Conservation (phyloP, 192 early-diverging fungal genomes). For the Paraglomus occultum region DNA sequence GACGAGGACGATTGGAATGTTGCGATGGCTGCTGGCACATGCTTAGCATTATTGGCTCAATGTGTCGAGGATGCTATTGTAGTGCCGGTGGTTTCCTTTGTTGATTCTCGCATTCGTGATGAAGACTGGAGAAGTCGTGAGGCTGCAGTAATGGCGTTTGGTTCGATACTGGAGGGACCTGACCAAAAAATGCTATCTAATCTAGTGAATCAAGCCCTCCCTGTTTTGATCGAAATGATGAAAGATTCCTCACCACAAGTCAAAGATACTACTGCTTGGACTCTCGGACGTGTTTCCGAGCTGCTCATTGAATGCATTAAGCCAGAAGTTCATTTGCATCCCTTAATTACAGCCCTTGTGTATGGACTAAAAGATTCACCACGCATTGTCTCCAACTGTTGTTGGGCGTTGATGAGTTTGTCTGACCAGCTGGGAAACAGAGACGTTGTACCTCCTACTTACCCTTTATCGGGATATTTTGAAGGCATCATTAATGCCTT, state of each 20-base stretch:
- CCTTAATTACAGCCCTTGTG: constrained; percentile 73
- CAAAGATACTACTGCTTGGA: constrained; percentile 98
- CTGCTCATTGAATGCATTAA: constrained; percentile 72
- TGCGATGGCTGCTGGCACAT: constrained; percentile 97
- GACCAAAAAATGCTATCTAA: constrained; percentile 57
- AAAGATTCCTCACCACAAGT: constrained; percentile 84
- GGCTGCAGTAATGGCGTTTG: constrained; percentile 98
- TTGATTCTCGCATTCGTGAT: constrained; percentile 81
- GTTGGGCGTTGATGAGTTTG: constrained; percentile 94
- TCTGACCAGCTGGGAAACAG: constrained; percentile 73
- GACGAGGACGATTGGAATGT: constrained; percentile 99
- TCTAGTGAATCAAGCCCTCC: constrained; percentile 82
- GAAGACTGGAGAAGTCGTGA: constrained; percentile 93
- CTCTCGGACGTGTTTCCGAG: constrained; percentile 94
- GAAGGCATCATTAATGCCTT: constrained; percentile 76
- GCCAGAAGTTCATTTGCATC: constrained; percentile 67
- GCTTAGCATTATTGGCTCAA: constrained; percentile 83
- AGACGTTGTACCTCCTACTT: constrained; percentile 58
- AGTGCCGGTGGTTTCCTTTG: constrained; percentile 81
- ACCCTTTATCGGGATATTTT: constrained; percentile 80
- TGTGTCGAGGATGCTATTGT: constrained; percentile 83
- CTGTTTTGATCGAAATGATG: constrained; percentile 86
- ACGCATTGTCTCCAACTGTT: constrained; percentile 93
- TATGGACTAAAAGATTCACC: constrained; percentile 81
- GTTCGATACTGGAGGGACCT: constrained; percentile 96